Percentiles rank a stretch among this genome's conserved stretches.
Conservation (phyloP, 1,284 basidiomycete species). For the Cystobasidium sp. region DNA sequence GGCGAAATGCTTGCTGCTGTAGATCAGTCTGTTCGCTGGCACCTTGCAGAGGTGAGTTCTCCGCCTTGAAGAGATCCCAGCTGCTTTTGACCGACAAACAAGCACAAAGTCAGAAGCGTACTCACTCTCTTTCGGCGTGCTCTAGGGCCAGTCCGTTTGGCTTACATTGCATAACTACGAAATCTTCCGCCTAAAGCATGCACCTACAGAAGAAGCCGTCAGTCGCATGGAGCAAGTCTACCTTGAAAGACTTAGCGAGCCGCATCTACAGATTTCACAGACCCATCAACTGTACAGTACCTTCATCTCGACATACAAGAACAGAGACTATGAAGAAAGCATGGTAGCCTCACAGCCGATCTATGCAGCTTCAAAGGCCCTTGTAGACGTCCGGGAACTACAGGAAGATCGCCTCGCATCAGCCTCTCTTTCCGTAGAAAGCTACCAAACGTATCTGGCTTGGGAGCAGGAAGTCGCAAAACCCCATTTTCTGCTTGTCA, state of each 20-base stretch:
- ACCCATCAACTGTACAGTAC: slow-evolving; percentile 82
- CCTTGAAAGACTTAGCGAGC: slow-evolving; percentile 67
- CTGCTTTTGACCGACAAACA: neutral
- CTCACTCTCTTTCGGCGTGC: neutral
- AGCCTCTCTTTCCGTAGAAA: slow-evolving; percentile 45
- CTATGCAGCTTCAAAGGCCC: slow-evolving; percentile 42
- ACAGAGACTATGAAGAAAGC: slow-evolving; percentile 75
- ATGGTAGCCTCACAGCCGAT: slow-evolving; percentile 74
- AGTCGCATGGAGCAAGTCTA: slow-evolving; percentile 59
- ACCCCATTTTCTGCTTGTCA: slow-evolving; percentile 67
- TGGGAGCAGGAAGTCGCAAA: slow-evolving; percentile 68
- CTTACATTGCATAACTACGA: slow-evolving; percentile 57
- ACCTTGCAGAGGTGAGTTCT: slow-evolving; percentile 20
- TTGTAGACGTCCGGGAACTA: slow-evolving; percentile 44
- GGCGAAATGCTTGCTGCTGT: slow-evolving; percentile 46
- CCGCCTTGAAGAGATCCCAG: neutral
- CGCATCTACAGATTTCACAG: slow-evolving; percentile 68
- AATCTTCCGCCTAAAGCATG: slow-evolving; percentile 57
- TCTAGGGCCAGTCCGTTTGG: slow-evolving; percentile 36
- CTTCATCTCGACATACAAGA: slow-evolving; percentile 77
- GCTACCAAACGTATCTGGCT: slow-evolving; percentile 68
- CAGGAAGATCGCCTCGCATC: slow-evolving; percentile 46
- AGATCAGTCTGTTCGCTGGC: slow-evolving; percentile 33
- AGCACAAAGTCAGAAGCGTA: neutral
- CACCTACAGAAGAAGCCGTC: slow-evolving; percentile 12